Conservation (phyloP, 352 stramenopile genomes). For the Elongisporangium prolatum region DNA sequence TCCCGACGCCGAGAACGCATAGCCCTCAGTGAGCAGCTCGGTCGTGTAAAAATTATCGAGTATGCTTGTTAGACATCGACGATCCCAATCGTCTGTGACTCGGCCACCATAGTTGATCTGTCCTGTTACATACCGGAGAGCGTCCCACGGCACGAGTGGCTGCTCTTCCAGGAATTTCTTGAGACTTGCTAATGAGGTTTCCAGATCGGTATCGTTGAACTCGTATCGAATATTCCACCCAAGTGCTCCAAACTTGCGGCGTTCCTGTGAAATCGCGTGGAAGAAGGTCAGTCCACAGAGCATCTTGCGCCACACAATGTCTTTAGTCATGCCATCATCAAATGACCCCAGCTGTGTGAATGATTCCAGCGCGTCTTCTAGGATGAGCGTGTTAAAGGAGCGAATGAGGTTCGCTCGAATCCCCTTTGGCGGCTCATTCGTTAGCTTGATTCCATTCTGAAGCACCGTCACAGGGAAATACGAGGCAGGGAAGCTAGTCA, state of each 20-base stretch:
- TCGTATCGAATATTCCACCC: constrained; percentile 97
- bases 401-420: constrained; percentile 87
- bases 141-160: constrained; percentile 89
- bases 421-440: constrained; percentile 90
- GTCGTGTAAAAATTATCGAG: constrained; percentile 90
- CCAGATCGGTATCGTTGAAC: constrained; percentile 95
- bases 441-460: constrained; percentile 93
- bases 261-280: constrained; percentile 92
- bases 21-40: constrained; percentile 67
- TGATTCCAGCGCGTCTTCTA: constrained; percentile 59
- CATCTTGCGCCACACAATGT: constrained; percentile 86
- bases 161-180: constrained; percentile 91
- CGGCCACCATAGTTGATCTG: constrained; percentile 96
- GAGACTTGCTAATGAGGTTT: constrained; percentile 90
- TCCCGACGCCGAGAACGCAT: constrained; percentile 87
- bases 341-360: constrained; percentile 53
- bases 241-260: constrained; percentile 91
- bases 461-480: constrained; percentile 93
- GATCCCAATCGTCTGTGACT: constrained; percentile 96
- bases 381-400: constrained; percentile 86
- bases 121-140: constrained; percentile 90
- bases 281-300: constrained; percentile 91
- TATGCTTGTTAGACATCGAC: constrained; percentile 91
- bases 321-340: constrained; percentile 57
- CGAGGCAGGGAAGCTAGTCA: constrained; percentile 88